A percentile compares a stretch with the other conserved stretches of the same genome.
Conservation (phyloP, 148 eudicot species). For the Suaeda aralocaspica region DNA sequence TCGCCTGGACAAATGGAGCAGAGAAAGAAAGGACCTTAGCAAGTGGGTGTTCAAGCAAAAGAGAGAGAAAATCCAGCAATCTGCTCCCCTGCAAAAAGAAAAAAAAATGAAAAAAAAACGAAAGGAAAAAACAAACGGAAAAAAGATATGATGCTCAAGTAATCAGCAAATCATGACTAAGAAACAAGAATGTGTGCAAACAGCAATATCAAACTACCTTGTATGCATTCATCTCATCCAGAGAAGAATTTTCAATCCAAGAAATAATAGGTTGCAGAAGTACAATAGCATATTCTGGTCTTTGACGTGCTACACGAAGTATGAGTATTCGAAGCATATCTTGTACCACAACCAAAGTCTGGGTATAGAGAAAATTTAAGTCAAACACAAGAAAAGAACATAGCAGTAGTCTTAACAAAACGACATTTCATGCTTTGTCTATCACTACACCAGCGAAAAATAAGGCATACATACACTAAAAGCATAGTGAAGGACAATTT, state of each 20-base stretch:
- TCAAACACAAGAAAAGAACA: background rate
- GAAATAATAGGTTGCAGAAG: slow-evolving; percentile 69
- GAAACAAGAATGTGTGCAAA: background rate
- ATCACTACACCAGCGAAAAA: background rate
- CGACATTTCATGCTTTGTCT: background rate
- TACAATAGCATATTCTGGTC: slow-evolving; percentile 49
- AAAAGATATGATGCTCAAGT: too few relatives aligned
- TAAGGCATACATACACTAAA: slow-evolving; percentile 60
- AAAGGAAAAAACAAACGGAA: too few relatives aligned
- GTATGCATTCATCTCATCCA: slow-evolving; percentile 65
- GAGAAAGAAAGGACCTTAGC: slow-evolving; percentile 56
- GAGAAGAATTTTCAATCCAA: slow-evolving; percentile 43
- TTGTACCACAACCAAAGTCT: slow-evolving; percentile 82
- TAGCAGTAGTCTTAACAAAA: background rate
- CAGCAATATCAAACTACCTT: slow-evolving; percentile 46
- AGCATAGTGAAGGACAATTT: slow-evolving; percentile 75
- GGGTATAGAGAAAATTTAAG: slow-evolving; percentile 19
- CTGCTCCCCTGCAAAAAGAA: slow-evolving; percentile 49
- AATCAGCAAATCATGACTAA: slow-evolving; percentile 6
- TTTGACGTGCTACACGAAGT: slow-evolving; percentile 68
- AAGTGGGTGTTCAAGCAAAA: slow-evolving; percentile 76
- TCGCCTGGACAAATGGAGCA: background rate
- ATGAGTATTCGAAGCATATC: slow-evolving; percentile 88
- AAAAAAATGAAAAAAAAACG: background rate
- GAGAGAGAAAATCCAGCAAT: slow-evolving; percentile 64